Evolutionary conservation across 257 asterid species (phyloP).

Genomic region (Primulina tabacum): DNA sequence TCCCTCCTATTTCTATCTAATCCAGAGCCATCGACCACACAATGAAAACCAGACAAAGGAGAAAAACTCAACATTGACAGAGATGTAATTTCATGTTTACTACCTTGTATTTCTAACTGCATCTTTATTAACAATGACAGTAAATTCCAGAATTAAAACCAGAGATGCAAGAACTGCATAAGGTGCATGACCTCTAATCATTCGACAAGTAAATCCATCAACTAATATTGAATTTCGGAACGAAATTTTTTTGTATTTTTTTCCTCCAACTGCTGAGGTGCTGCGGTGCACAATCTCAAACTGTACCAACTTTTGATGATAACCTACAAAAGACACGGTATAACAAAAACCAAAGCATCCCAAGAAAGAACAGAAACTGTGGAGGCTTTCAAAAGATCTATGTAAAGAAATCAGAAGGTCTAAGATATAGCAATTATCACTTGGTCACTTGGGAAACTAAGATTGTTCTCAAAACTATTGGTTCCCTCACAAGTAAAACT

Average conservation of each 20-base stretch:
- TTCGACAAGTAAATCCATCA: neutral
- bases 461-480: neutral
- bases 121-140: neutral
- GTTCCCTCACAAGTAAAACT: neutral
- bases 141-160: neutral
- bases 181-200: neutral
- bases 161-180: neutral
- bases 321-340: neutral
- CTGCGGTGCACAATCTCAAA: neutral
- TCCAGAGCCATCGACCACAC: neutral
- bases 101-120: neutral
- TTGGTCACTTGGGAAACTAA: no score
- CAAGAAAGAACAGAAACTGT: neutral
- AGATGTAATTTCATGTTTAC: neutral
- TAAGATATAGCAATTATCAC: no score
- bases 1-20: neutral
- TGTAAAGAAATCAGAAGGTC: neutral
- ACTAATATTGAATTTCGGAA: neutral
- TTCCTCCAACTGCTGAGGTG: neutral
- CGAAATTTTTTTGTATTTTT: no score
- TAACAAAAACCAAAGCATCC: neutral
- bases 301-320: neutral
- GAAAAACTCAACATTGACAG: neutral
- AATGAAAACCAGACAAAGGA: neutral
- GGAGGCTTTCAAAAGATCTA: neutral